Evolutionary conservation across 352 stramenopile species (phyloP), one percentile per base, ranked within the genome.

Genomic region (Aphanomyces stellatus): DNA sequence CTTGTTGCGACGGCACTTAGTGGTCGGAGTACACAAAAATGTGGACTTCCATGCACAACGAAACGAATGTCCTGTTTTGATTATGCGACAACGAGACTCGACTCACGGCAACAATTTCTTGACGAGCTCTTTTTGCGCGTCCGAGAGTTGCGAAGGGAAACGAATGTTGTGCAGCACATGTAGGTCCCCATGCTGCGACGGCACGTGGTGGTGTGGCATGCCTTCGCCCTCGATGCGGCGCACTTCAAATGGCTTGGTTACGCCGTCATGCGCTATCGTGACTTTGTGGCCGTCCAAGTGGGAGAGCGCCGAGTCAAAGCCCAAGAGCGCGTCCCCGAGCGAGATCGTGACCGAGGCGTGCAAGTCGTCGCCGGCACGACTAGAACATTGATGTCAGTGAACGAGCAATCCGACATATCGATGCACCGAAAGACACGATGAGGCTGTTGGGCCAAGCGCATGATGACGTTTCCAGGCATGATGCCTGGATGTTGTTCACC

Each of bases 281-380:
- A 99, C 96, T 55, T 85, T 78, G 64, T 94, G 90, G 43, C 94
- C 88, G 75, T 99, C 96, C 40, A 99, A 72, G 74, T 99, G 95
- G 27, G 79, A 77, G 31, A 99, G 77, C 43, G 85, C 80, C 66
- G 96, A 88, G 53, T 74, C 86, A 76, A 99, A 99, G 53, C 96
- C 96, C 71, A 98, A 71, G 68, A 99, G 78, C 28, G 96, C 96
- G 72, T 99, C 93, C 43, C 98, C 92, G 40, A 99, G 78, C n/a
- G 88, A 90, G 68, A 99, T 98, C 67, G 94, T 82, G 59, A 98
- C 85, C 43, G 96, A 94, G 56, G 93, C 96, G 72, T 98, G 94
- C 24, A 99, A 79, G 72, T 99, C 85, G 71, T 99, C 88, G 0
- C 92, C 89, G 41, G 96, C 85, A 40, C 96, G 89, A 24, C 96